These are phyloP conservation scores for Daldinia loculata DNA, from an alignment of 495 filamentous ascomycete species.

Conservation along the genomic window DNA sequence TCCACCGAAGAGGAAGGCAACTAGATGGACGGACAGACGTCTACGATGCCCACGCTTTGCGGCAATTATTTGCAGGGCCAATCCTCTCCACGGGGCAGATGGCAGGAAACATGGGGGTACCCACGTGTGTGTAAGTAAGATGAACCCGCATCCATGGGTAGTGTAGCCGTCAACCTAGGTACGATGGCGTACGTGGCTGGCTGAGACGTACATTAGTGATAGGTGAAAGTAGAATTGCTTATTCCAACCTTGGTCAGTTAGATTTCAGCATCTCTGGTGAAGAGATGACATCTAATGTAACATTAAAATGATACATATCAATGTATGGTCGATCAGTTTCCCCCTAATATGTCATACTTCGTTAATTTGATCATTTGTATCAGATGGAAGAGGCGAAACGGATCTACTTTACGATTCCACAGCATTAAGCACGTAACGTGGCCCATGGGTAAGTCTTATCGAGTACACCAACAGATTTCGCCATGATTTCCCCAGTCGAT, in stretches of 20 bases:
- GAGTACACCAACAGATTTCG: conserved; percentile 1
- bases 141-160: conserved; percentile 28
- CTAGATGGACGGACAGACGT: not conserved
- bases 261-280: not conserved
- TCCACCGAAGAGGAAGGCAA: not conserved
- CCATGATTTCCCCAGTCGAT: conserved; percentile 32
- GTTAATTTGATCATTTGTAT: not conserved
- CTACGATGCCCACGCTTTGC: conserved; percentile 17
- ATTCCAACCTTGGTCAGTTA: not conserved
- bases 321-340: not conserved
- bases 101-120: conserved; percentile 9
- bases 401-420: conserved; percentile 17
- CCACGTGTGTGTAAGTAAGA: conserved; percentile 36
- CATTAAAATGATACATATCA: not conserved
- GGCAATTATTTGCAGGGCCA: conserved; percentile 29
- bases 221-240: not conserved
- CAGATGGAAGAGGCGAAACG: conserved; percentile 6
- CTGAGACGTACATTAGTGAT: not conserved
- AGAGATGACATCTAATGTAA: not conserved
- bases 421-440: not conserved
- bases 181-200: conserved; percentile 11
- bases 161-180: conserved; percentile 11
- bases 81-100: conserved; percentile 8
- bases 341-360: not conserved
- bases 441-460: not conserved